Conservation (phyloP, 306 rosid species). For the Neltuma alba region DNA sequence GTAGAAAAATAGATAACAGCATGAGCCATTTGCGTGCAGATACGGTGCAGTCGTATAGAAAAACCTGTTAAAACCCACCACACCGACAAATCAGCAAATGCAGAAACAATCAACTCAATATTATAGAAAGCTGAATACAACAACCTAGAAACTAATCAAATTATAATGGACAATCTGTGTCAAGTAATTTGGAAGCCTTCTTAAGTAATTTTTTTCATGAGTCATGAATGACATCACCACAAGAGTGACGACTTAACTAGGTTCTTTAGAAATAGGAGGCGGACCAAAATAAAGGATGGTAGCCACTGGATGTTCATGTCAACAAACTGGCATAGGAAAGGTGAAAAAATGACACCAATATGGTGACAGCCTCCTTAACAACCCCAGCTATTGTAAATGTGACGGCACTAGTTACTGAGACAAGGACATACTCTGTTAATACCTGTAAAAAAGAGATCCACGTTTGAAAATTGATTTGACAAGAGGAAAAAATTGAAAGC, state of each 20-base stretch:
- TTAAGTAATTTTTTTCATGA: not conserved
- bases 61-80: too few species aligned
- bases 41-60: too few species aligned
- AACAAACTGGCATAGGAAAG: not conserved
- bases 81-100: too few species aligned
- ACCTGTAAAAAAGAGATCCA: conserved; percentile 61
- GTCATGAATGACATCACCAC: not conserved
- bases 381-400: conserved; percentile 93
- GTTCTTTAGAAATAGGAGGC: not conserved
- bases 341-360: conserved; percentile 61
- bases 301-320: not conserved
- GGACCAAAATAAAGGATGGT: not conserved
- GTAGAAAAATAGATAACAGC: not conserved
- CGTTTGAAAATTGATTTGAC: conserved; percentile 21
- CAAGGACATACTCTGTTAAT: conserved; percentile 70
- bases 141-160: not conserved
- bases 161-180: not conserved
- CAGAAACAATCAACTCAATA: too few species aligned
- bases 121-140: not conserved
- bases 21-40: too few species aligned
- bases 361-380: conserved; percentile 95
- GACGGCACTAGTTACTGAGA: conserved; percentile 94
- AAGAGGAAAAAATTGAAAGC: conserved; percentile 20
- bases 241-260: not conserved
- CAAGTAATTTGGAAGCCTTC: not conserved